Base-by-base conservation (phyloP, 1,139 yeast genomes). In the Suhomyces bribrorum region DNA sequence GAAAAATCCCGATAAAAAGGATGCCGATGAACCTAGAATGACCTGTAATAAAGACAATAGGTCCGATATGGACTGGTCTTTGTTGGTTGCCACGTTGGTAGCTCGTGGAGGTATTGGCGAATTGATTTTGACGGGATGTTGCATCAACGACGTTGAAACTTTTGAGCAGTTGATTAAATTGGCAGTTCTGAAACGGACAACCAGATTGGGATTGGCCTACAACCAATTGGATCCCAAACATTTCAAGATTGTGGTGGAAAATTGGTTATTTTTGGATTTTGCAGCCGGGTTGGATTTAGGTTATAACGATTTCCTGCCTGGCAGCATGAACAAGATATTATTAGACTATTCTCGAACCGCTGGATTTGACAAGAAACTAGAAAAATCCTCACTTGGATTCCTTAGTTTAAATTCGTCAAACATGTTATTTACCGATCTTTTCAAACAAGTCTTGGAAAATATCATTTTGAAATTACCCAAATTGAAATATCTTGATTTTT, bases 91-190 rank as follows among this genome's bases (percentile, higher is more conserved):
- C 1, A 74, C 89, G 0, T 55, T 85, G 9, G 77, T 83, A 11
- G 79, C 81, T 2, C 66, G 87, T 46, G 83, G 82, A 25, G 90
- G 90, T 20, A 68, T 85, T n/a, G 87, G 81, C 40, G 90, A 83
- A 50, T 60, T 85, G 40, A 75, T 84, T 26, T 58, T 85, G 37
- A 81, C 84, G 11, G 92, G 94, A 17, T 85, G 90, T 46, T 79
- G 84, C 48, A 81, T 85, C 49, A 64, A 72, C 4, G 79, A 77
- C 43, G 52, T 75, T 29, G 67, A 62, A 6, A 69, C 78, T 23
- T 83, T 85, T 53, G 76, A 74, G 40, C 73, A 75, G 40, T 71
- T 85, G 40, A 64, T 84, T 29, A 75, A 74, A 38, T 57, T 76
- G 46, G 86, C 81, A 0, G 72, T 82, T 0, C 64, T 73, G 44